Evolutionary conservation across 495 filamentous ascomycete species (phyloP), one percentile per base, ranked within the genome.

Genomic region (Sporormia fimetaria): DNA sequence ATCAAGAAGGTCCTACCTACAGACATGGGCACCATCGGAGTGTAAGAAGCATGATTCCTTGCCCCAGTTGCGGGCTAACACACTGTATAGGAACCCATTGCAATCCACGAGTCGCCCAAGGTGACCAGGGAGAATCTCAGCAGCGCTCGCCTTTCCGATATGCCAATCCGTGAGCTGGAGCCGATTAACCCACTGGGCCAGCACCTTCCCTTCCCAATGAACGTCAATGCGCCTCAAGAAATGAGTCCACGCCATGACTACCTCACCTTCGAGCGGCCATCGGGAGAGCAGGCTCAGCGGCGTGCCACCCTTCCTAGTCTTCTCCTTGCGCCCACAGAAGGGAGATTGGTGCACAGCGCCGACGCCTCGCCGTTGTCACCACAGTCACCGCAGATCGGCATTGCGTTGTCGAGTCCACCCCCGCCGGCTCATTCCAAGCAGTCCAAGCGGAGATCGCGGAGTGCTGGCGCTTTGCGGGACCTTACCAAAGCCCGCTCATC

Each of bases 131-230:
- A 44, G 16, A 39, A 36, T 17, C 29, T 4, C 4, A 23, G 29
- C 11, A 28, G 30, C 7, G 29, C 40, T 2, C 46, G 51, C 15
- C 50, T 55, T 11, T 55, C 47, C 1, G 37, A 39, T 23, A 6
- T 55, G 1, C 51, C 46, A 3, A 42, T 54, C 3, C 40, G 36
- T 14, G 53, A 56, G 22, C 32, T 43, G 4, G 12, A 40, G 27
- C 47, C 49, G 7, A 17, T 49, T 26, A 56, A 51, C 34, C 54
- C 54, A 10, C 42, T 57, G 1, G 46, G 47, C 3, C 35, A 44
- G 15, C 54, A 57, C 21, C 51, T 57, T n/a, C 54, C 54, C 0
- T 57, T 57, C 26, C 54, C 54, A 7, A 57, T 57, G 54, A 57
- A 57, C 33, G 51, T 57, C 23, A 57, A 57, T 38, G 54, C 54